Evolutionary conservation across 495 filamentous ascomycete genomes (phyloP), one percentile per base, ranked within the genome.

Genomic region (Trichoderma reesei): DNA sequence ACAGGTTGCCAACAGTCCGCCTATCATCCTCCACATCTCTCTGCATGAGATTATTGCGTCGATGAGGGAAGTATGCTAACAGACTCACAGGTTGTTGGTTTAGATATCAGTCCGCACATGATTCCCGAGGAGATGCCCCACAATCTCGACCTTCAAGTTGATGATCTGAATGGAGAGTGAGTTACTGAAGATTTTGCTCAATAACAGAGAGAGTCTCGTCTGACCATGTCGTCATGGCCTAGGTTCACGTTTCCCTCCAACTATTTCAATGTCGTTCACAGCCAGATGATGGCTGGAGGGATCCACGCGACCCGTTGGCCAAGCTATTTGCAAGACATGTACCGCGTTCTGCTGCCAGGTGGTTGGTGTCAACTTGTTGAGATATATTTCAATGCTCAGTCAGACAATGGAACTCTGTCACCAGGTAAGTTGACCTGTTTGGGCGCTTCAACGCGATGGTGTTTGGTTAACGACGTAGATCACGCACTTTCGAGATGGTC

Each of bases 341-440:
- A 79, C 41, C 76, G 82, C 54, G 75, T 80, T 14, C 78, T 81
- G 63, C 76, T 78, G 16, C 76, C 75, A 6, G 80, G 88, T 33
- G 91, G 94, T 18, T 97, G 92, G 92, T 82, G 91, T 61, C 94
- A 98, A 72, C 87, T 97, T 83, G 82, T 89, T 34, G 94, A 98
- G 72, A 83, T 91, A 65, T 92, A 96, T 69, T 88, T 86, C 73
- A 92, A 90, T 66, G 85, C 90, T 37, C 93, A 97, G 71, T 96
- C 91, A 2, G 88, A 96, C 68, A 96, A 91, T 67, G 94, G 94
- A 34, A 86, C 84, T 8, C 80, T 97, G 66, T 88, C 83, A 13
- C 81, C 86, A 14, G 74, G 81, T 81, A 67, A 71, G 77, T 70
- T 39, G 42, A 59, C 59, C 7, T 26, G 26, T 33, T 37, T n/a